Conservation (phyloP, 306 rosid species). For the Abrus pulchellus region DNA sequence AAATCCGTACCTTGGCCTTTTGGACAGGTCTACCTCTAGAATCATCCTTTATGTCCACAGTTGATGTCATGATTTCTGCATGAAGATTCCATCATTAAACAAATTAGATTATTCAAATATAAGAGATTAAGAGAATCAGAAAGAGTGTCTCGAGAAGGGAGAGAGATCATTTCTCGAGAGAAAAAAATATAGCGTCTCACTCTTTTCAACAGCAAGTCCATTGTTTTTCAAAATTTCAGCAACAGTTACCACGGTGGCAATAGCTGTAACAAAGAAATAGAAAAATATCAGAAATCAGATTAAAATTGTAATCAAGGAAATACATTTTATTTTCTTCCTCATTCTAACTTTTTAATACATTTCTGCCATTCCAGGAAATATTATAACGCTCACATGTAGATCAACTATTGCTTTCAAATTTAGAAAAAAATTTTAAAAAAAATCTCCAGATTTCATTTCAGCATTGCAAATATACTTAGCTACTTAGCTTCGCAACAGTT, state of each 20-base stretch:
- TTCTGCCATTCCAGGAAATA: conserved; percentile 14
- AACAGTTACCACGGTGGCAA: conserved; percentile 84
- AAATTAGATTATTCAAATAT: neutral
- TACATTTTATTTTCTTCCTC: conserved; percentile 21
- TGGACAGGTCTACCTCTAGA: conserved; percentile 80
- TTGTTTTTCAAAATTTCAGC: conserved; percentile 88
- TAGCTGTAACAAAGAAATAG: conserved; percentile 59
- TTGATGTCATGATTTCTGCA: conserved; percentile 73
- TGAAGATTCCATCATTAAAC: conserved; percentile 27
- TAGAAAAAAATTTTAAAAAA: neutral
- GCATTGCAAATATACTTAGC: conserved; percentile 1
- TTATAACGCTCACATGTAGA: neutral
- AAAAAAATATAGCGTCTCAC: conserved; percentile 48
- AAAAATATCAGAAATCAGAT: neutral
- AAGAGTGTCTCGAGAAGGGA: neutral
- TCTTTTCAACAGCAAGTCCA: conserved; percentile 79
- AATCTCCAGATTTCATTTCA: neutral
- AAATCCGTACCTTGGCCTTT: conserved; percentile 77
- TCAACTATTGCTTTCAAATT: neutral
- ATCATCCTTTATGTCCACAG: conserved; percentile 85
- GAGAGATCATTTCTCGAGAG: neutral
- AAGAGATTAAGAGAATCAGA: neutral
- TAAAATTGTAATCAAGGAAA: neutral
- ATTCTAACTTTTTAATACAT: conserved; percentile 6
- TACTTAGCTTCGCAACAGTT: neutral